Base-by-base conservation (phyloP, 23 red algal genomes). In the Gracilaria vermiculophylla region DNA sequence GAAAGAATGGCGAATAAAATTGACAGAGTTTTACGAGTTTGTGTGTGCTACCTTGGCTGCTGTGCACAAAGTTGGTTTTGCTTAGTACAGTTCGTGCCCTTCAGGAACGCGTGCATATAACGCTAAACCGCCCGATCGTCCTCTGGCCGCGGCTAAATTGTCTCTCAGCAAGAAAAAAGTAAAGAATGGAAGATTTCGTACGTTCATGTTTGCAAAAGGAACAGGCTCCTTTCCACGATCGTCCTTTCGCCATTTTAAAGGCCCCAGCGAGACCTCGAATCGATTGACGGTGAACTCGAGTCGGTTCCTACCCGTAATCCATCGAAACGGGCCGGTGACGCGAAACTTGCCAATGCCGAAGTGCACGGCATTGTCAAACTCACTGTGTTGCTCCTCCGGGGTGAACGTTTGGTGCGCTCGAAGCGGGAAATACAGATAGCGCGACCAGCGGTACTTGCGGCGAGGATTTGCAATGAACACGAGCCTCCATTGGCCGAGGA, bases 291-390 rank as follows among this genome's bases (percentile, higher is more conserved):
- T 82, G 28, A 92, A 92, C 31, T 81, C 75, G 17, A 82, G 35
- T 54, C 74, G 39, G 62, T 92, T 92, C 13, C 76, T 29, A 4
- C 34, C 64, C 25, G 66, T 14, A 19, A 61, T 45, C 88, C 88
- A 92, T 29, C 88, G 56, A 21, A 72, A 82, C 42, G 88, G 88
- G 7, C 88, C 88, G 15, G 62, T 69, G 55, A 69, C 57, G 13
- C 65, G 62, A 83, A 92, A 35, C 43, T 51, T 37, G 19, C 58
- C 36, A 20, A 42, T 19, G n/a, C 27, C 35, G 27, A 76, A 69
- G n/a, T 82, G 65, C 1, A 92, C 69, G 25, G 57, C 74, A 45
- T 92, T 92, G n/a, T 81, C 88, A 82, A 92, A 92, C 19, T 67
- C 65, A 5, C 86, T 55, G 21, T 35, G 54, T 28, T 78, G 7